A percentile compares a stretch with the other conserved stretches of the same genome.
These are phyloP conservation scores for Penicillium hordei DNA, from an alignment of 2,329 filamentous ascomycete genomes.

Conservation along the genomic window DNA sequence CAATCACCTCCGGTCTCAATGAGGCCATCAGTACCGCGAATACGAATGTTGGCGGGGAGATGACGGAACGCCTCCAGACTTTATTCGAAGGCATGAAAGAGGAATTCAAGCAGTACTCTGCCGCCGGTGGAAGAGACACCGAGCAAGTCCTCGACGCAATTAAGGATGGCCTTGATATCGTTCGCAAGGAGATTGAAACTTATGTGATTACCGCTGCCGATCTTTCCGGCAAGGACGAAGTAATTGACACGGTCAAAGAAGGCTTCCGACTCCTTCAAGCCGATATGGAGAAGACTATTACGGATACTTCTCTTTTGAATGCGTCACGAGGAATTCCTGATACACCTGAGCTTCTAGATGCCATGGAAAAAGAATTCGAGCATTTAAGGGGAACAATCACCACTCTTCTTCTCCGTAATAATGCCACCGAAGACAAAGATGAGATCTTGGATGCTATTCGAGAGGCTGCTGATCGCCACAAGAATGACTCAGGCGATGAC, in stretches of 20 bases:
- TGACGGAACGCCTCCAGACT: conserved; percentile 59
- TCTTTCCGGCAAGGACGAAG: conserved; percentile 71
- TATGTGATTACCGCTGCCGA: conserved; percentile 75
- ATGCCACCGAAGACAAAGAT: conserved; percentile 57
- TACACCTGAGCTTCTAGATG: conserved; percentile 67
- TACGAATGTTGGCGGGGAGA: conserved; percentile 55
- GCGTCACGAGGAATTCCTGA: conserved; percentile 49
- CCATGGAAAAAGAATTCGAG: conserved; percentile 79
- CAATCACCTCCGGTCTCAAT: conserved; percentile 58
- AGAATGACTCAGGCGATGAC: conserved; percentile 33
- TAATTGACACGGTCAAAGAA: conserved; percentile 67
- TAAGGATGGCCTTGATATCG: conserved; percentile 79
- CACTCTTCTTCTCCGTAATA: conserved; percentile 63
- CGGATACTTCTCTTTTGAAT: conserved; percentile 42
- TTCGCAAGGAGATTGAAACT: conserved; percentile 75
- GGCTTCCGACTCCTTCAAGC: conserved; percentile 63
- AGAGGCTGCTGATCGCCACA: conserved; percentile 44
- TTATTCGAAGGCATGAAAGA: conserved; percentile 61
- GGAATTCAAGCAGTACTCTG: conserved; percentile 75
- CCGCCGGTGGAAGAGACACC: conserved; percentile 75
- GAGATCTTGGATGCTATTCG: conserved; percentile 63
- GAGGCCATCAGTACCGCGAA: conserved; percentile 54
- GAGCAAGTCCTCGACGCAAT: conserved; percentile 87
- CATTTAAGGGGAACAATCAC: conserved; percentile 77
- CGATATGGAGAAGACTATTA: conserved; percentile 55